These are phyloP conservation scores for Trametes versicolor DNA, from an alignment of 1,284 basidiomycete species.

Conservation along the genomic window DNA sequence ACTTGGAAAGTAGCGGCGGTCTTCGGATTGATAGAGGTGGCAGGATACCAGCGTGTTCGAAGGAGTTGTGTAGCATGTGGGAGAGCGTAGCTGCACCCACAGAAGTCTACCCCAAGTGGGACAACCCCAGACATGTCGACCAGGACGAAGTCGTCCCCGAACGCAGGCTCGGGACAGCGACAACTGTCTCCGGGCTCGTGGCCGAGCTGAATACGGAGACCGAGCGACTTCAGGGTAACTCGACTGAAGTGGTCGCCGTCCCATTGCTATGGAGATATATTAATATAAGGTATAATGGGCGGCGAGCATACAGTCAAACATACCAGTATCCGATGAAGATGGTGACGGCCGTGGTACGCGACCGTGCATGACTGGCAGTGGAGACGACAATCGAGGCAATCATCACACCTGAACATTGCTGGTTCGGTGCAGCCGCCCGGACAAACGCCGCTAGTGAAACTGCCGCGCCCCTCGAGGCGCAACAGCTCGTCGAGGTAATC, in stretches of 20 bases:
- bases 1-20: conserved; percentile 43
- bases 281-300: background rate
- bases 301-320: conserved; percentile 3
- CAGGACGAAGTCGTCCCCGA: conserved; percentile 38
- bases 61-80: conserved; percentile 38
- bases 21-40: conserved; percentile 37
- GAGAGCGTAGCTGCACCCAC: conserved; percentile 39
- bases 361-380: conserved; percentile 22
- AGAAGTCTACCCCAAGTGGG: conserved; percentile 47
- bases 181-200: conserved; percentile 28
- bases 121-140: conserved; percentile 46
- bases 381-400: conserved; percentile 20
- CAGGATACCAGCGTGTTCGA: conserved; percentile 41
- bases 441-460: background rate
- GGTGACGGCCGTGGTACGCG: conserved; percentile 1
- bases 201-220: conserved; percentile 35
- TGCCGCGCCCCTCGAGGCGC: conserved; percentile 17
- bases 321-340: conserved; percentile 31
- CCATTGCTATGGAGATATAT: conserved; percentile 8
- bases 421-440: background rate
- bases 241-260: conserved; percentile 2
- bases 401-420: conserved; percentile 17
- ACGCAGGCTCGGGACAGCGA: conserved; percentile 10
- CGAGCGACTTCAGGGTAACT: conserved; percentile 10
- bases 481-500: conserved; percentile 14